Evolutionary conservation across 208 protist species (phyloP).

Genomic region (Crithidia sp.): DNA sequence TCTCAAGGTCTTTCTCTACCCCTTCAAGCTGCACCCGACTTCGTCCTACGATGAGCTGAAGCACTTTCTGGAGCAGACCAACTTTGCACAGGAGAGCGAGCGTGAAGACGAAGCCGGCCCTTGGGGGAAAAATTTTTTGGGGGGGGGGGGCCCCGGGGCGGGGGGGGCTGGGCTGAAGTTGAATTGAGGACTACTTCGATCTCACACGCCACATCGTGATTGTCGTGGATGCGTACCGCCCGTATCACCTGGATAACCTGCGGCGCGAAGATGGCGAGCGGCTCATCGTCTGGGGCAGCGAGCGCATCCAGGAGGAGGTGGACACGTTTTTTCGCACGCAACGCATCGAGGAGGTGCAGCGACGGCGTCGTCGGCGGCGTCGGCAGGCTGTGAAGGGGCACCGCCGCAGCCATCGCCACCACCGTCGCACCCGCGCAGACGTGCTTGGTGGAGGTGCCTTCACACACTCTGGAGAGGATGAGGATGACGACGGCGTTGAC

Average conservation of each 20-base stretch:
- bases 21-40: slow-evolving; percentile 85
- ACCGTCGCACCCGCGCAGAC: slow-evolving; percentile 19
- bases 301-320: slow-evolving; percentile 67
- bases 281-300: slow-evolving; percentile 71
- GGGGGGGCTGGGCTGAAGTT: too few relatives aligned
- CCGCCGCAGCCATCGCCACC: not conserved
- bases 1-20: slow-evolving; percentile 70
- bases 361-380: slow-evolving; percentile 41
- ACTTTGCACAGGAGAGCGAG: slow-evolving; percentile 64
- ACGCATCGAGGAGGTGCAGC: slow-evolving; percentile 27
- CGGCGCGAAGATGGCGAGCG: slow-evolving; percentile 52
- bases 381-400: slow-evolving; percentile 15
- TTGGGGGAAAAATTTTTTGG: too few relatives aligned
- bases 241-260: slow-evolving; percentile 78
- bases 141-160: too few relatives aligned
- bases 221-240: slow-evolving; percentile 80
- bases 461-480: not conserved
- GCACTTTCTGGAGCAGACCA: slow-evolving; percentile 56
- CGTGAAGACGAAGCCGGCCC: slow-evolving; percentile 24
- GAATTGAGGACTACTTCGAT: slow-evolving; percentile 78
- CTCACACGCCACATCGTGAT: slow-evolving; percentile 72
- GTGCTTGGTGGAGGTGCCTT: too few relatives aligned
- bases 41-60: slow-evolving; percentile 61
- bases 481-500: not conserved
- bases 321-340: slow-evolving; percentile 72